These are phyloP conservation scores for Ephemerocybe angulata DNA, from an alignment of 768 basidiomycete genomes.

Conservation along the genomic window DNA sequence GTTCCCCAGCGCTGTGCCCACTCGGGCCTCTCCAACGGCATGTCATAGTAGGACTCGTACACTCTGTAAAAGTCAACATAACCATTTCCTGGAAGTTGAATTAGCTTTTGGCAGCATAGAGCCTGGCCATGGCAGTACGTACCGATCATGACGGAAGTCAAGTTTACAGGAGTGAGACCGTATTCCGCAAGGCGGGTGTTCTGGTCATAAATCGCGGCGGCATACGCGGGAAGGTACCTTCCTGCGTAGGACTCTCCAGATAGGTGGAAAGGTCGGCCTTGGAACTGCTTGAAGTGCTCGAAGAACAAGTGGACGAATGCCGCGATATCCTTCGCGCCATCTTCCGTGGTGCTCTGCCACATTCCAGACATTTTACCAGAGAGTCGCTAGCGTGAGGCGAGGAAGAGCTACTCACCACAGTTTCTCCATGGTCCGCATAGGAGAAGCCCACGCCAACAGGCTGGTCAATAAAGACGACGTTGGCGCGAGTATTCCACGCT, in stretches of 20 bases:
- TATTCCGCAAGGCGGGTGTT: slow-evolving; percentile 52
- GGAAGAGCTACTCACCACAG: slow-evolving; percentile 38
- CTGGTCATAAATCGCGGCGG: slow-evolving; percentile 71
- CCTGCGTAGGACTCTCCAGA: slow-evolving; percentile 81
- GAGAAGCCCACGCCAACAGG: slow-evolving; percentile 62
- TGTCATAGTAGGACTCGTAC: slow-evolving; percentile 39
- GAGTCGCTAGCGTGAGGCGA: no score
- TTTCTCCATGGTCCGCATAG: slow-evolving; percentile 63
- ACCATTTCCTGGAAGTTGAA: slow-evolving; percentile 47
- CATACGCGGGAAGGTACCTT: slow-evolving; percentile 70
- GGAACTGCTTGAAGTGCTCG: slow-evolving; percentile 70
- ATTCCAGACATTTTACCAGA: no score
- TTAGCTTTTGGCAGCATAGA: background rate
- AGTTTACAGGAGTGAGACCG: slow-evolving; percentile 57
- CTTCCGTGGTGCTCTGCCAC: slow-evolving; percentile 73
- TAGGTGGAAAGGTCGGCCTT: slow-evolving; percentile 65
- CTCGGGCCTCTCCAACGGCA: no score
- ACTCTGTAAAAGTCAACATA: slow-evolving; percentile 53
- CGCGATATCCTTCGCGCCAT: slow-evolving; percentile 72
- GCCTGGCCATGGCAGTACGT: slow-evolving; percentile 15
- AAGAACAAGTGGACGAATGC: slow-evolving; percentile 79
- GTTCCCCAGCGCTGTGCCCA: no score
- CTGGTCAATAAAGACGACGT: slow-evolving; percentile 61
- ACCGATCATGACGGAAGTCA: slow-evolving; percentile 69
- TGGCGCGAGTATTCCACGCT: slow-evolving; percentile 68